These are phyloP conservation scores for Fagopyrum tataricum DNA, from an alignment of 148 eudicot species.

Conservation along the genomic window DNA sequence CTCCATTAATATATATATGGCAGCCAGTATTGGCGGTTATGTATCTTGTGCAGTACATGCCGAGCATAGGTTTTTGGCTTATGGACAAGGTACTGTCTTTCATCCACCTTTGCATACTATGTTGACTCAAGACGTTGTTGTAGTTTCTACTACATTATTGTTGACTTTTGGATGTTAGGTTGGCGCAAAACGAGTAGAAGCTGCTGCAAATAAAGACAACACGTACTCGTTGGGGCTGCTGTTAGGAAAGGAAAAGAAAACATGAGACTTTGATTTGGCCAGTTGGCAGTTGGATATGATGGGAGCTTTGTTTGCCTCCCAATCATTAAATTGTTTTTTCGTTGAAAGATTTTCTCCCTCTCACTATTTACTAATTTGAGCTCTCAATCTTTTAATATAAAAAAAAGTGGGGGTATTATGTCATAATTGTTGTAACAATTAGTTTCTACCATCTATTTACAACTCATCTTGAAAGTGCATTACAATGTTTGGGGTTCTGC, in stretches of 20 bases:
- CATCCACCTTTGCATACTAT: neutral
- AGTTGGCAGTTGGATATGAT: neutral
- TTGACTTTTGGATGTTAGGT: slow-evolving; percentile 33
- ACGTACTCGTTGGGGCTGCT: slow-evolving; percentile 61
- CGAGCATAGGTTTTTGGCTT: slow-evolving; percentile 77
- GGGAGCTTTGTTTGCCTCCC: neutral
- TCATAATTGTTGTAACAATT: neutral
- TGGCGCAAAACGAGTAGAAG: slow-evolving; percentile 74
- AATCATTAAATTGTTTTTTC: neutral
- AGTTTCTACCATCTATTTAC: neutral
- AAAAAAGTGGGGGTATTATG: neutral
- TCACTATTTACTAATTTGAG: too few species aligned
- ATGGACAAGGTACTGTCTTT: slow-evolving; percentile 74
- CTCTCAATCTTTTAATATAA: too few species aligned
- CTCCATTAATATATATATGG: neutral
- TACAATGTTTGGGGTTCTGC: too few species aligned
- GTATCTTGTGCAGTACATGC: slow-evolving; percentile 93
- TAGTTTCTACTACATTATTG: neutral
- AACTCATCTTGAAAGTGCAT: neutral
- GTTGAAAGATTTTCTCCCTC: too few species aligned
- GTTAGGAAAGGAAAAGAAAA: slow-evolving; percentile 40
- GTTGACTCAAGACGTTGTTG: neutral
- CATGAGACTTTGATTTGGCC: slow-evolving; percentile 16
- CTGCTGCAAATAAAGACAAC: slow-evolving; percentile 58
- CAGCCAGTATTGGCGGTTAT: slow-evolving; percentile 95